These are phyloP conservation scores for Moesziomyces sp. DNA, from an alignment of 1,284 basidiomycete species.

Conservation along the genomic window DNA sequence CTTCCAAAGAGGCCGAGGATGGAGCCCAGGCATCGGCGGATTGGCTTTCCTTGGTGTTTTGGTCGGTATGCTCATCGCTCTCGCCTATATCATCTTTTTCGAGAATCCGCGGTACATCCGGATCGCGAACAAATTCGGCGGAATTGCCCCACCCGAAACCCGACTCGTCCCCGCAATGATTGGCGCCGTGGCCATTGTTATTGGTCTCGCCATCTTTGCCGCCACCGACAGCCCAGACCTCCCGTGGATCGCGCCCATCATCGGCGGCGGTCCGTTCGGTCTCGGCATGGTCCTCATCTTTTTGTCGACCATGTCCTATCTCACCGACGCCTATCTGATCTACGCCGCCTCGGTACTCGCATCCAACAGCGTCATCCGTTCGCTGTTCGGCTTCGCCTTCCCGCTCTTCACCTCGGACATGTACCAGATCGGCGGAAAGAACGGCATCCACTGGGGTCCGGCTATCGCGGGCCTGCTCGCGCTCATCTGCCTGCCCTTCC, in stretches of 20 bases:
- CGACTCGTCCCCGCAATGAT: conserved; percentile 59
- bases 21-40: conserved; percentile 61
- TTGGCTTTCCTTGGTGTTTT: conserved; percentile 67
- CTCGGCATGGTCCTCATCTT: conserved; percentile 73
- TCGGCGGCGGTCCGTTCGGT: conserved; percentile 45
- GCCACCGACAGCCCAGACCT: conserved; percentile 56
- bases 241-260: conserved; percentile 65
- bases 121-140: conserved; percentile 35
- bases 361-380: conserved; percentile 77
- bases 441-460: conserved; percentile 81
- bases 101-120: conserved; percentile 58
- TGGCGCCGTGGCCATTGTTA: conserved; percentile 67
- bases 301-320: conserved; percentile 69
- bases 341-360: conserved; percentile 73
- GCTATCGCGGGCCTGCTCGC: conserved; percentile 79
- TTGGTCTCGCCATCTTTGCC: conserved; percentile 69
- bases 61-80: conserved; percentile 61
- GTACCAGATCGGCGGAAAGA: conserved; percentile 68
- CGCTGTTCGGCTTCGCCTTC: conserved; percentile 73
- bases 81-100: conserved; percentile 55
- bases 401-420: conserved; percentile 72
- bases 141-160: conserved; percentile 62
- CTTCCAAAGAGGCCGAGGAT: conserved; percentile 58
- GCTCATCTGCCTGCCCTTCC: conserved; percentile 77
- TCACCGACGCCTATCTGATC: conserved; percentile 72